Evolutionary conservation across 2,329 filamentous ascomycete species (phyloP).

Genomic region (Lachnellula subtilissima): DNA sequence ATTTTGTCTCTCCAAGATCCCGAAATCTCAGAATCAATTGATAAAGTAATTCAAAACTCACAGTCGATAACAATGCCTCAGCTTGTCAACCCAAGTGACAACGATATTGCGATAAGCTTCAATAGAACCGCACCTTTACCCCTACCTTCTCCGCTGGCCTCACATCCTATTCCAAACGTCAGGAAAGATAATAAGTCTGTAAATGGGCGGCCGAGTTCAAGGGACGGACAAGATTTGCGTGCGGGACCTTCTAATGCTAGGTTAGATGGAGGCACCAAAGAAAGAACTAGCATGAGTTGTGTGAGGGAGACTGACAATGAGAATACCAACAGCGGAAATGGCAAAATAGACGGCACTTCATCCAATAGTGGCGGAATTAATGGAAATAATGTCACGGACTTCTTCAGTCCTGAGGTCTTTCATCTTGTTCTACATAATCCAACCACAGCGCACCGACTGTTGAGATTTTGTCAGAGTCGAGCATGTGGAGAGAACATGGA

Average conservation of each 20-base stretch:
- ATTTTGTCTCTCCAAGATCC: background rate
- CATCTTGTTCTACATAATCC: conserved; percentile 47
- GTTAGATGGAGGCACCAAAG: background rate
- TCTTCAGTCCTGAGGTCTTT: conserved; percentile 47
- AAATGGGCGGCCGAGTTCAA: background rate
- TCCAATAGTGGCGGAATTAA: background rate
- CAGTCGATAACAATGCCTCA: no score
- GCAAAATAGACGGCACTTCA: background rate
- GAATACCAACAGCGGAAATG: background rate
- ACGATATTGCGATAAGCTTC: background rate
- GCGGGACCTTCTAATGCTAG: background rate
- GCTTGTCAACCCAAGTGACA: no score
- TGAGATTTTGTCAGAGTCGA: conserved; percentile 44
- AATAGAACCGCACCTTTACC: background rate
- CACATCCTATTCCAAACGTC: no score
- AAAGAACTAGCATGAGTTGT: background rate
- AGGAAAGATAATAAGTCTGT: background rate
- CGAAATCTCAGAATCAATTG: background rate
- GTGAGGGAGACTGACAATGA: background rate
- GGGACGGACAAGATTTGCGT: background rate
- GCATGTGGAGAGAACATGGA: conserved; percentile 47
- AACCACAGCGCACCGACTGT: conserved; percentile 41
- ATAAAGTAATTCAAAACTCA: background rate
- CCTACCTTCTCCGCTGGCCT: background rate
- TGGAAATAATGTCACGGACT: conserved; percentile 35